Evolutionary conservation across 2,329 filamentous ascomycete genomes (phyloP).

Genomic region (Elsinoe fawcettii): DNA sequence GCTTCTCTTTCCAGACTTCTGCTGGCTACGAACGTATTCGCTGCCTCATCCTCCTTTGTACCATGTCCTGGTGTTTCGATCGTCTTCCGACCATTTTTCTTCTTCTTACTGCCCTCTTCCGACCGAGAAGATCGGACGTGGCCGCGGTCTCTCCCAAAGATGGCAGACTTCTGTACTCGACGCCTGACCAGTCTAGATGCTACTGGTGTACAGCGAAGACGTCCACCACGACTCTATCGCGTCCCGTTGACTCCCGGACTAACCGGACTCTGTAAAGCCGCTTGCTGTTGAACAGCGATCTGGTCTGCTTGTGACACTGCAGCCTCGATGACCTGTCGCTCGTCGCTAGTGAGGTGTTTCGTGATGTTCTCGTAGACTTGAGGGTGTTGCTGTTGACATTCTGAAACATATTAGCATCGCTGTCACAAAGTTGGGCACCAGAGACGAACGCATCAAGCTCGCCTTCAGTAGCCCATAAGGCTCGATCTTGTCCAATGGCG

Average conservation of each 20-base stretch:
- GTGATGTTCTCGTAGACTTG: constrained; percentile 78
- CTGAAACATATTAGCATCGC: constrained; percentile 43
- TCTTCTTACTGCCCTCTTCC: no score
- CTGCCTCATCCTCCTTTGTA: no score
- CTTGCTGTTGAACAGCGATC: constrained; percentile 32
- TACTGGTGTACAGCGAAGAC: neutral
- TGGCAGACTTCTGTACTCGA: neutral
- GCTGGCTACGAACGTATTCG: no score
- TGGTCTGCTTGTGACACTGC: constrained; percentile 66
- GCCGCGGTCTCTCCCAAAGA: neutral
- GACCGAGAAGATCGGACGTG: no score
- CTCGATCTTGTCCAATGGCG: constrained; percentile 89
- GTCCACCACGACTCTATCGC: neutral
- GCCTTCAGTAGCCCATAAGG: constrained; percentile 84
- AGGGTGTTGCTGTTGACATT: constrained; percentile 82
- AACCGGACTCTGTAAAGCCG: neutral
- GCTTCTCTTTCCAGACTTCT: no score
- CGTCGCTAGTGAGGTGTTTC: constrained; percentile 67
- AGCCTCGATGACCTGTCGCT: constrained; percentile 70
- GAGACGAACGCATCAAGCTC: constrained; percentile 67
- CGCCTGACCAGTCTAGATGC: neutral
- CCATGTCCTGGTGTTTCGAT: no score
- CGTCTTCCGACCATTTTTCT: no score
- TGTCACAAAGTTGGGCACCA: neutral
- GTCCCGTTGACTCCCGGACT: neutral